Evolutionary conservation across 1,284 basidiomycete species (phyloP), one percentile per base, ranked within the genome.

Genomic region (Entoloma clypeatum): DNA sequence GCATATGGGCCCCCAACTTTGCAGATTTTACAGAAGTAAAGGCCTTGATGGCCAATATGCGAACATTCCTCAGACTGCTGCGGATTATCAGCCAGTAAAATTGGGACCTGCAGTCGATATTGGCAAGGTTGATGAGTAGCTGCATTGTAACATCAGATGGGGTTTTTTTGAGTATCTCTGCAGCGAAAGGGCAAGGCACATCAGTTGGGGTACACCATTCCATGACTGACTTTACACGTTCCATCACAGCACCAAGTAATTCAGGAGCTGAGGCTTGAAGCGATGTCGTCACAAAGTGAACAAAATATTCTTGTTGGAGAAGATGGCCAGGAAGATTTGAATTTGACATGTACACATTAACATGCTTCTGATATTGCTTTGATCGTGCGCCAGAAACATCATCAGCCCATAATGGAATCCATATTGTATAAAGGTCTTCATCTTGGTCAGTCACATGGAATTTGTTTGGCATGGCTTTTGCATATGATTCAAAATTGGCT

Each of bases 61-160:
- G 56, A 61, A 3, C 52, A 44, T 1, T 45, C 26, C 32, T 65
- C 64, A 0, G 59, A 45, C 41, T 65, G 64, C 37, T 59, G 54
- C 1, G 64, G 66, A 41, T 67, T 68, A 33, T 67, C 66, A 2
- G 59, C 61, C 2, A 63, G 58, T 4, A 60, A 40, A 8, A 49
- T 10, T 55, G 52, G 26, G 62, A 60, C 0, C 55, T 16, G 28
- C 58, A 57, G 16, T 59, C 55, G 34, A 6, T 43, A 22, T 16
- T 50, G 24, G 14, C 51, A 25, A 2, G 50, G 33, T n/a, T 41
- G 29, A 35, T 59, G 61, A 35, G 62, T 53, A 52, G 57, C 59
- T 13, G 55, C 51, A 18, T 37, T 32, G 24, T 55, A 27, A 43
- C 52, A 56, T 13, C 41, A 26, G 19, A 47, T 18, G 8, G 24